These are phyloP conservation scores for Clavispora carvajalis DNA, from an alignment of 805 yeast species.

Conservation along the genomic window DNA sequence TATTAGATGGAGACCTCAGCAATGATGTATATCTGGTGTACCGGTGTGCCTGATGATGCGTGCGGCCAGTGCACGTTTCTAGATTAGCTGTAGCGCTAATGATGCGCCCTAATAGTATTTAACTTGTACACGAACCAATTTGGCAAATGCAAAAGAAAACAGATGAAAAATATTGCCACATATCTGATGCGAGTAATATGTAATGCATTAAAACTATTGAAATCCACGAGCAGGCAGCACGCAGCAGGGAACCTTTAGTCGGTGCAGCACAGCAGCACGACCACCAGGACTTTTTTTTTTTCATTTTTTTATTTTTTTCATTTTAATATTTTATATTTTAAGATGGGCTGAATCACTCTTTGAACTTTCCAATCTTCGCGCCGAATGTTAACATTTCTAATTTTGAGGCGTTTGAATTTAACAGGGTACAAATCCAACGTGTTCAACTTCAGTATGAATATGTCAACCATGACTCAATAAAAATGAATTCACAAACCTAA, in stretches of 20 bases:
- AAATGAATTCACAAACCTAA: background rate
- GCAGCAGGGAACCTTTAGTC: background rate
- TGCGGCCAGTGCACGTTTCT: background rate
- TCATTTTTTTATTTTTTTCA: background rate
- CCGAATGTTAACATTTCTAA: background rate
- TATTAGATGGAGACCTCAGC: background rate
- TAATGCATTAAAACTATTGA: background rate
- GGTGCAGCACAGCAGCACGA: constrained; percentile 1
- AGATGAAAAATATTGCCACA: too few species aligned
- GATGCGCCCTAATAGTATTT: too few species aligned
- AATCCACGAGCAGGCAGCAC: background rate
- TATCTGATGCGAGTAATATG: too few species aligned
- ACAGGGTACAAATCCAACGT: too few species aligned
- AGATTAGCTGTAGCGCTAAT: background rate
- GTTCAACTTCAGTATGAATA: too few species aligned
- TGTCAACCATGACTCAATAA: too few species aligned
- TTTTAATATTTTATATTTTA: background rate
- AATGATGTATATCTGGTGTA: background rate
- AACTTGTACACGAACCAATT: too few species aligned
- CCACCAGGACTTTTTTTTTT: background rate
- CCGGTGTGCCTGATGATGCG: background rate
- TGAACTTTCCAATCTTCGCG: background rate
- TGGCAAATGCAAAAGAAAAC: too few species aligned
- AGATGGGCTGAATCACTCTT: too few species aligned
- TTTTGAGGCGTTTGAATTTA: too few species aligned